Percentiles rank a stretch among this genome's conserved stretches.
phyloP scores from a whole-genome alignment of 169 alveolate species.

The Plasmodium coatneyi region DNA sequence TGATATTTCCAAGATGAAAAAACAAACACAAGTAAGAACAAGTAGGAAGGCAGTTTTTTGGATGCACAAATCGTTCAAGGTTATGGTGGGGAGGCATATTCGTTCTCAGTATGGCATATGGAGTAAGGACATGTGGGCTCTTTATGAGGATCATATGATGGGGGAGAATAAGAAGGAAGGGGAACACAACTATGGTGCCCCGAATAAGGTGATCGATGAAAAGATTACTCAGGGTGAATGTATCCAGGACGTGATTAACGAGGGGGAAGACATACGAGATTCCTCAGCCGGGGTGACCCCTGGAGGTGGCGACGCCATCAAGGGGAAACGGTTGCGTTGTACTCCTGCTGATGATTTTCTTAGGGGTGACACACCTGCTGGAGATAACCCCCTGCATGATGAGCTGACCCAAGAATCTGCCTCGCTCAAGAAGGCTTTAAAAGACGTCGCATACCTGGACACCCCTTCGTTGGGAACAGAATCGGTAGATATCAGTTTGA shows the following conservation, averaged over 20 bases:
- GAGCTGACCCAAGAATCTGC: background rate
- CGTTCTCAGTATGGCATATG: background rate
- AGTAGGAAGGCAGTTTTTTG: background rate
- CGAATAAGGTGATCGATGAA: too few species aligned
- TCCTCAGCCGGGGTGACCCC: background rate
- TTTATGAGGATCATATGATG: background rate
- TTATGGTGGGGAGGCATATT: background rate
- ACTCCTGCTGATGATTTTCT: too few species aligned
- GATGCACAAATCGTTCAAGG: background rate
- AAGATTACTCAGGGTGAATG: too few species aligned
- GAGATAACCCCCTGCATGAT: background rate
- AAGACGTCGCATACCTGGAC: background rate
- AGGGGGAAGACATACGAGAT: background rate
- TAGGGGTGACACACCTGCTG: background rate
- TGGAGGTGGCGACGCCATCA: background rate
- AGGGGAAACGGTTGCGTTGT: background rate
- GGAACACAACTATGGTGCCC: too few species aligned
- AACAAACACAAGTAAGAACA: background rate
- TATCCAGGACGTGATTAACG: too few species aligned
- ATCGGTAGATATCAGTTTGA: background rate
- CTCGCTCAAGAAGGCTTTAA: background rate
- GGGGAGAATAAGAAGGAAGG: background rate
- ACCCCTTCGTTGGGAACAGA: background rate
- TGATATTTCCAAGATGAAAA: background rate
- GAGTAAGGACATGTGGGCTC: background rate